Base-by-base conservation (phyloP, 306 rosid species). In the Cicer pinnatifidum region DNA sequence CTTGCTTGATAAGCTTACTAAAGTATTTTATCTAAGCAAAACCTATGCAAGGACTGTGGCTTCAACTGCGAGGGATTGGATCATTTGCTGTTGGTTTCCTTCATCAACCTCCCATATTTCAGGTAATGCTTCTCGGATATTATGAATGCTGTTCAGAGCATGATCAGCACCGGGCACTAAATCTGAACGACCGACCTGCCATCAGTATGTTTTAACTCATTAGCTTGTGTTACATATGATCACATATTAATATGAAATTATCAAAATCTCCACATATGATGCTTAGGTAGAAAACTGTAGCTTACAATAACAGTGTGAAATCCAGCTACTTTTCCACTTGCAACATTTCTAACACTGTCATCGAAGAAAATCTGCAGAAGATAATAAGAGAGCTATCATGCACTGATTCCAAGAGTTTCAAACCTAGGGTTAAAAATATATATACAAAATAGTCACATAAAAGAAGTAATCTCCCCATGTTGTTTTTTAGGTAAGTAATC, bases 281-380 rank as follows among this genome's bases (percentile, higher is more conserved):
- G 56, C 56, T 47, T 23, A 65, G 59, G 65, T 57, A 65, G 71
- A 41, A 76, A 76, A 46, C 51, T 51, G 68, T 70, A 15, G 52
- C 98, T 87, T 87, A 92, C 97, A 6, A 92, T 73, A 58, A 92
- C 96, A 17, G 96, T 89, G 59, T 82, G 85, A 76, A 92, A 88
- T 72, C 96, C 91, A 39, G 85, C 92, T 78, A 78, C 88, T 81
- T 90, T 92, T 68, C 89, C 97, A 59, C 87, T 88, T 54, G 86
- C 94, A 74, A 92, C 81, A 75, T 92, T 92, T 87, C 91, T 82
- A 48, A 58, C 72, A 77, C 97, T 92, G 72, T 90, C 97, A 67
- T 92, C 94, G 15, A 90, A 85, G 91, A 92, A 92, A 79, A 92
- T 72, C 98, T 92, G 90, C 84, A 62, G 35, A 68, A 61, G 62